A percentile compares a stretch with the other conserved stretches of the same genome.
Evolutionary conservation across 192 early-diverging fungal genomes (phyloP).

Genomic region (Gorgonomyces haynaldii): DNA sequence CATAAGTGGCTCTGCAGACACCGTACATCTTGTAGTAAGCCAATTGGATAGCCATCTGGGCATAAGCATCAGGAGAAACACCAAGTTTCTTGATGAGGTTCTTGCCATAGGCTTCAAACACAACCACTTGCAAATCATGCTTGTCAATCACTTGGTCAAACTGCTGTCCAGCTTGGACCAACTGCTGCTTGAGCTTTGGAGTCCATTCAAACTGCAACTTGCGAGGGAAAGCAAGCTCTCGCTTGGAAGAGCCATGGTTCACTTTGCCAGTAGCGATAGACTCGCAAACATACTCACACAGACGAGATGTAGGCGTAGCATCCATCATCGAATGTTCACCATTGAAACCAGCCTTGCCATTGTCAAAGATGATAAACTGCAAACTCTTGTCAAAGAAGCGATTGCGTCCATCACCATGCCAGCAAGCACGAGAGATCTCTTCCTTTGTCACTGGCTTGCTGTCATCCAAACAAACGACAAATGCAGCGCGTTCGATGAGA

Average conservation of each 20-base stretch:
- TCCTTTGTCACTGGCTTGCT: constrained; percentile 76
- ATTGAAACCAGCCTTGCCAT: constrained; percentile 91
- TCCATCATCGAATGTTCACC: constrained; percentile 86
- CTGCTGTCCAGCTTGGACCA: constrained; percentile 57
- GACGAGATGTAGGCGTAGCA: constrained; percentile 76
- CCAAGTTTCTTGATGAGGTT: constrained; percentile 72
- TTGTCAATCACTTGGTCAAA: constrained; percentile 69
- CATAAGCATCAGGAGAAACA: constrained; percentile 42
- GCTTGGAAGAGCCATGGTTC: constrained; percentile 66
- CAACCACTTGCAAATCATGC: constrained; percentile 73
- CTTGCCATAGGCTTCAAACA: constrained; percentile 87
- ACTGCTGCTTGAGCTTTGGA: constrained; percentile 40
- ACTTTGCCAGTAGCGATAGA: constrained; percentile 31
- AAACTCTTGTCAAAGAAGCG: constrained; percentile 95
- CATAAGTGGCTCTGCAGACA: constrained; percentile 71
- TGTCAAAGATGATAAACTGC: constrained; percentile 95
- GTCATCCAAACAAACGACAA: constrained; percentile 87
- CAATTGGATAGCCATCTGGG: constrained; percentile 89
- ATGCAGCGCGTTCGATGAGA: constrained; percentile 74
- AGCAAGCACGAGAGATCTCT: constrained; percentile 73
- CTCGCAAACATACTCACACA: constrained; percentile 72
- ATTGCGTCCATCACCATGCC: constrained; percentile 95
- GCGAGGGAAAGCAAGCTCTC: constrained; percentile 55
- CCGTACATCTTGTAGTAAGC: constrained; percentile 90
- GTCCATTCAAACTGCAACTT: constrained; percentile 64